Evolutionary conservation across 2,329 filamentous ascomycete species (phyloP).

Genomic region (Epichloe coenophiala): DNA sequence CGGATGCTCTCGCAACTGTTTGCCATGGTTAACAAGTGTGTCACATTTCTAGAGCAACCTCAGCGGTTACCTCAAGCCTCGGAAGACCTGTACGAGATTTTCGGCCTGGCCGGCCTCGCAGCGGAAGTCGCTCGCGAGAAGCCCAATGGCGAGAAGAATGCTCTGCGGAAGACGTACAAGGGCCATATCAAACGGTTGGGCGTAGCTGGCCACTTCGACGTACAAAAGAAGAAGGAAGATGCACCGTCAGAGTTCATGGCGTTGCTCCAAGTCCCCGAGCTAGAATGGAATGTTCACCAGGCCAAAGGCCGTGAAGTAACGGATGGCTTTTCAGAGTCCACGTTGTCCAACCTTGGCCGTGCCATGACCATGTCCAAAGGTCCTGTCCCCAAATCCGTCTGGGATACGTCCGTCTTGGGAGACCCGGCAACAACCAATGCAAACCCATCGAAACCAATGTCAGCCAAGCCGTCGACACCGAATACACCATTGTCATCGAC

Average conservation of each 20-base stretch:
- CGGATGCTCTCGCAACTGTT: conserved; percentile 11
- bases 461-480: conserved; percentile 35
- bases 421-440: conserved; percentile 33
- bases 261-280: conserved; percentile 37
- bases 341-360: conserved; percentile 29
- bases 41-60: conserved; percentile 31
- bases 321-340: conserved; percentile 34
- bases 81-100: conserved; percentile 46
- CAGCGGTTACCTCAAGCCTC: conserved; percentile 34
- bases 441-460: conserved; percentile 26
- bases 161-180: conserved; percentile 54
- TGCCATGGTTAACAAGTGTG: conserved; percentile 28
- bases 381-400: conserved; percentile 37
- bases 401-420: conserved; percentile 46
- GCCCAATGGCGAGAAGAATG: conserved; percentile 54
- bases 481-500: conserved; percentile 33
- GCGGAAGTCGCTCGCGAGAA: conserved; percentile 49
- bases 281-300: conserved; percentile 42
- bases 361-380: conserved; percentile 47
- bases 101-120: conserved; percentile 41
- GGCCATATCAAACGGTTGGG: conserved; percentile 52
- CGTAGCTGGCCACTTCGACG: conserved; percentile 48
- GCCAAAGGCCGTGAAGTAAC: conserved; percentile 42
- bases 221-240: conserved; percentile 38
- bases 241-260: conserved; percentile 38